These are phyloP conservation scores for Starmerella lactis-condensi DNA, from an alignment of 805 yeast species.

Conservation along the genomic window DNA sequence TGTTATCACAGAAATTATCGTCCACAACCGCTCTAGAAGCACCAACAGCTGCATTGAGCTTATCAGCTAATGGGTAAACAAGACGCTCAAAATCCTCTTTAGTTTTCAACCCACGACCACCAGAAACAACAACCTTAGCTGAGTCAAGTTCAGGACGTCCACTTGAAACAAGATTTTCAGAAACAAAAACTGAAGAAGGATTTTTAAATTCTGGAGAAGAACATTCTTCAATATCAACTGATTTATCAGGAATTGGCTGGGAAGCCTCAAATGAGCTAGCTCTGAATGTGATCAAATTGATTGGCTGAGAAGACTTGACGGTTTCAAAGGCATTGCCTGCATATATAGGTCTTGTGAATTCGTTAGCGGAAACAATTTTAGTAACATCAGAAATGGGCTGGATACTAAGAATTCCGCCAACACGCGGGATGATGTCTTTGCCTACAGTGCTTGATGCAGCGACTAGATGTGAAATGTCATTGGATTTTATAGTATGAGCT, in stretches of 20 bases:
- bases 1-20: slow-evolving; percentile 85
- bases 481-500: slow-evolving; percentile 28
- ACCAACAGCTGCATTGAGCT: slow-evolving; percentile 81
- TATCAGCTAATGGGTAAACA: slow-evolving; percentile 66
- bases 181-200: slow-evolving; percentile 40
- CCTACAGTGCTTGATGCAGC: slow-evolving; percentile 77
- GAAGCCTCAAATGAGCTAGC: slow-evolving; percentile 56
- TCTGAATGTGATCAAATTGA: slow-evolving; percentile 60
- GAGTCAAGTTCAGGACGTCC: slow-evolving; percentile 85
- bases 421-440: slow-evolving; percentile 67
- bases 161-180: slow-evolving; percentile 53
- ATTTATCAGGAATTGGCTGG: slow-evolving; percentile 24
- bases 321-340: slow-evolving; percentile 90
- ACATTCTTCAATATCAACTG: slow-evolving; percentile 28
- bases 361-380: slow-evolving; percentile 42
- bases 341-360: slow-evolving; percentile 82
- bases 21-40: slow-evolving; percentile 98
- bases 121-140: slow-evolving; percentile 66
- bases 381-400: slow-evolving; percentile 79
- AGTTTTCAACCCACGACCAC: slow-evolving; percentile 85
- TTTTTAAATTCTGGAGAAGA: slow-evolving; percentile 22
- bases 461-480: slow-evolving; percentile 48
- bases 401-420: slow-evolving; percentile 64
- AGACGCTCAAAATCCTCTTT: slow-evolving; percentile 69
- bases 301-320: slow-evolving; percentile 47